These are phyloP conservation scores for Scleroderma bovista DNA, from an alignment of 768 basidiomycete species.

Conservation along the genomic window DNA sequence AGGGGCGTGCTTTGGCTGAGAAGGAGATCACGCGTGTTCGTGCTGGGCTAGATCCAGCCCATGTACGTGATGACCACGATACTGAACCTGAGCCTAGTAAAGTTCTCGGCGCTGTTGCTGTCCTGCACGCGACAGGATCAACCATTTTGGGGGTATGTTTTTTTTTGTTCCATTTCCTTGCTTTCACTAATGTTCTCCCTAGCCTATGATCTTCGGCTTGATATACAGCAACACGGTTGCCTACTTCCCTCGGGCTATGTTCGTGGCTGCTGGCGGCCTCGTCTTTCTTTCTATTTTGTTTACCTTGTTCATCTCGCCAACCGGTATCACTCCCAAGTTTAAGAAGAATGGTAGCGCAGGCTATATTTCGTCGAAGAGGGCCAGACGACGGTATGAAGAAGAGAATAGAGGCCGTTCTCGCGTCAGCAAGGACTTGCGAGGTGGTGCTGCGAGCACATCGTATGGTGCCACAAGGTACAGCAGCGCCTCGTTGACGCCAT, in stretches of 20 bases:
- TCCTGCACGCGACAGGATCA: conserved; percentile 61
- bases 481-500: conserved; percentile 5
- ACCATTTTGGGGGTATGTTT: conserved; percentile 46
- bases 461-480: conserved; percentile 13
- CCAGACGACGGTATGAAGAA: conserved; percentile 11
- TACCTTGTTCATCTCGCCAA: conserved; percentile 38
- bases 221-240: conserved; percentile 63
- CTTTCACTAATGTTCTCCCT: conserved; percentile 13
- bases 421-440: conserved; percentile 37
- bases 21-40: conserved; percentile 30
- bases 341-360: conserved; percentile 6
- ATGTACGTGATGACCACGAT: conserved; percentile 9
- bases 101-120: conserved; percentile 67
- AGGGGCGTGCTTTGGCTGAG: conserved; percentile 23
- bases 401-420: conserved; percentile 24
- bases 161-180: background rate
- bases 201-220: conserved; percentile 67
- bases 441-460: conserved; percentile 21
- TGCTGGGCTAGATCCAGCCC: background rate
- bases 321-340: conserved; percentile 17
- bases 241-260: conserved; percentile 63
- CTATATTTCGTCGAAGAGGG: background rate
- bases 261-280: conserved; percentile 54
- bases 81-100: conserved; percentile 43
- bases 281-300: conserved; percentile 44